Base-by-base conservation (phyloP, 352 stramenopile genomes). In the Aphanomyces cochlioides region DNA sequence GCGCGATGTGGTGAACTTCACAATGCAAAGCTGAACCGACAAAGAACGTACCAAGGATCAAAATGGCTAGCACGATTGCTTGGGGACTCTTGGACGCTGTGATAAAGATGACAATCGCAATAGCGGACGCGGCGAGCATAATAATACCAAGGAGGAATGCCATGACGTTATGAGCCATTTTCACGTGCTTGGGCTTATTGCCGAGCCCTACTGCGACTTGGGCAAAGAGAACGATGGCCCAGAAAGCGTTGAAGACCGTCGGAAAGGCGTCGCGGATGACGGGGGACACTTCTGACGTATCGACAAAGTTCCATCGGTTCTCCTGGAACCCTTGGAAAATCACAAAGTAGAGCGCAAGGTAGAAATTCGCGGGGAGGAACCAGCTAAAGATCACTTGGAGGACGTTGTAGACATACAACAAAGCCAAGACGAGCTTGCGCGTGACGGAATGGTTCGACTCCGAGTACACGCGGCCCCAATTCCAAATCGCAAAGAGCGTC, bases 141-240 rank as follows among this genome's bases (percentile, higher is more conserved):
- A 93, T 89, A 76, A 93, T 88, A 13, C 81, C 76, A 12, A 83
- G 85, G 56, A 93, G 90, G 7, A 85, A 69, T 0, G 84, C 78
- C 38, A 83, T 83, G 40, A 92, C 80, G 68, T 92, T 93, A 74
- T 92, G 92, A 45, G 81, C 93, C 60, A 90, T 78, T 69, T 89
- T 90, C 81, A 93, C 91, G 72, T 93, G 87, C 77, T 95, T 92
- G 19, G 85, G 85, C 63, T 90, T 92, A 78, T 95, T 95, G 61
- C 87, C 87, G 7, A 95, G 73, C 1, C 85, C 84, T 58, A 95
- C 91, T 66, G 93, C 93, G 47, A 95, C 82, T 58, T 93, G 77
- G 79, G 90, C 93, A 63, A 91, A 74, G 47, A 95, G 65, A 0
- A 80, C 83, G 43, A 93, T 90, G 21, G 90, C 78, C 74, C 93